phyloP scores from a whole-genome alignment of 2,329 filamentous ascomycete genomes.

The Aureobasidium subglaciale region DNA sequence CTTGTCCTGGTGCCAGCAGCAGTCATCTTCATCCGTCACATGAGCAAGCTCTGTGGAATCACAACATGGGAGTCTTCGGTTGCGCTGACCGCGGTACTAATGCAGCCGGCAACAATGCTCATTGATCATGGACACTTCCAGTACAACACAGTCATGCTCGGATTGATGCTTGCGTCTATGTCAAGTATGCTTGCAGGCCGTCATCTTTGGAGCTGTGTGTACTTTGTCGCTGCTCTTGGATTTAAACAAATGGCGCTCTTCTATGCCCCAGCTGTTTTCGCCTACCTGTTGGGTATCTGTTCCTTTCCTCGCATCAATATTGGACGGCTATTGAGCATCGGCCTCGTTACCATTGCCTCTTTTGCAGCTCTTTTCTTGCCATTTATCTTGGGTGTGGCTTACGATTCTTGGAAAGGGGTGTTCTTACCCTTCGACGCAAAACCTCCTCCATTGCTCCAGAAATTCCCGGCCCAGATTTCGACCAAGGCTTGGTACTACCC shows the following conservation, averaged over 20 bases:
- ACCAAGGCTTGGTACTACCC: constrained; percentile 65
- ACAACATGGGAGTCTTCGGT: constrained; percentile 77
- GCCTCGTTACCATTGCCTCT: constrained; percentile 61
- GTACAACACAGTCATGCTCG: constrained; percentile 98
- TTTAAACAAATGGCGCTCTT: constrained; percentile 99
- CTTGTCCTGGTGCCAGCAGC: constrained; percentile 79
- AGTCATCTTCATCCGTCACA: constrained; percentile 77
- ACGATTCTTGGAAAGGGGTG: constrained; percentile 60
- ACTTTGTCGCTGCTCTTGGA: constrained; percentile 87
- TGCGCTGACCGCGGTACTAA: constrained; percentile 78
- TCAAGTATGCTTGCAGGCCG: constrained; percentile 82
- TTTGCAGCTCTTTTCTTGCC: constrained; percentile 73
- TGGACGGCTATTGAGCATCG: constrained; percentile 65
- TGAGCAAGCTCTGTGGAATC: constrained; percentile 67
- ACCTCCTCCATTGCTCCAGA: constrained; percentile 54
- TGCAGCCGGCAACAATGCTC: constrained; percentile 85
- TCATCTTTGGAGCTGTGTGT: constrained; percentile 80
- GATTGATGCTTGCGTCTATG: constrained; percentile 76
- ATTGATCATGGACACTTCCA: constrained; percentile 96
- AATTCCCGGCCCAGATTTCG: constrained; percentile 50
- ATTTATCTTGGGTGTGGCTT: constrained; percentile 63
- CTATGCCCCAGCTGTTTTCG: constrained; percentile 88
- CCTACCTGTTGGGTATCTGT: constrained; percentile 81
- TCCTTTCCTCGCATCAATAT: constrained; percentile 65
- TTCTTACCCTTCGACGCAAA: constrained; percentile 45